phyloP scores from a whole-genome alignment of 345 rosid genomes.

The Geranium brycei region DNA sequence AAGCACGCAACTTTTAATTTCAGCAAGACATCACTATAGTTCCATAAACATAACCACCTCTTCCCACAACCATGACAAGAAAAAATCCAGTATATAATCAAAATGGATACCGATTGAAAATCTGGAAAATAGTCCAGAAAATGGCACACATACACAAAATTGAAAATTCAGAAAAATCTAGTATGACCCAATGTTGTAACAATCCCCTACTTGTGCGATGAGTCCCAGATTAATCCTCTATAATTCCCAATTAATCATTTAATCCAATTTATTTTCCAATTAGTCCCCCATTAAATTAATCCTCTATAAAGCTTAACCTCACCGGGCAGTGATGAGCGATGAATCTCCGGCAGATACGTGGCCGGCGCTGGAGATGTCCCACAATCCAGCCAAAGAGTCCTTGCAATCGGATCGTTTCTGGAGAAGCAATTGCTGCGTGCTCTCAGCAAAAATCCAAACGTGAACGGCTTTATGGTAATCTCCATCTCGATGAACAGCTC shows the following conservation, averaged over 20 bases:
- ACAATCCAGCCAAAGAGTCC: constrained; percentile 79
- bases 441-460: constrained; percentile 77
- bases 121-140: not conserved
- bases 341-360: constrained; percentile 84
- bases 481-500: constrained; percentile 71
- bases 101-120: not conserved
- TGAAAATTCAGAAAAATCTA: too few species aligned
- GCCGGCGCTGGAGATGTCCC: constrained; percentile 98
- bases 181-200: too few species aligned
- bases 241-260: too few species aligned
- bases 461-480: constrained; percentile 88
- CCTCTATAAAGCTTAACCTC: constrained; percentile 6
- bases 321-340: constrained; percentile 67
- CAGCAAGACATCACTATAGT: constrained; percentile 3
- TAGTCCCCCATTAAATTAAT: too few species aligned
- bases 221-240: too few species aligned
- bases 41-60: not conserved
- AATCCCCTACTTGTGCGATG: too few species aligned
- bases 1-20: not conserved
- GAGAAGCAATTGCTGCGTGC: constrained; percentile 61
- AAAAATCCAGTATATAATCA: too few species aligned
- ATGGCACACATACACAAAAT: too few species aligned
- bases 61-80: too few species aligned
- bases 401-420: constrained; percentile 68
- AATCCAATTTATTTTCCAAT: too few species aligned